A percentile compares a stretch with the other conserved stretches of the same genome.
These are phyloP conservation scores for Dioscorea alata DNA, from an alignment of 106 monocot species.

Conservation along the genomic window DNA sequence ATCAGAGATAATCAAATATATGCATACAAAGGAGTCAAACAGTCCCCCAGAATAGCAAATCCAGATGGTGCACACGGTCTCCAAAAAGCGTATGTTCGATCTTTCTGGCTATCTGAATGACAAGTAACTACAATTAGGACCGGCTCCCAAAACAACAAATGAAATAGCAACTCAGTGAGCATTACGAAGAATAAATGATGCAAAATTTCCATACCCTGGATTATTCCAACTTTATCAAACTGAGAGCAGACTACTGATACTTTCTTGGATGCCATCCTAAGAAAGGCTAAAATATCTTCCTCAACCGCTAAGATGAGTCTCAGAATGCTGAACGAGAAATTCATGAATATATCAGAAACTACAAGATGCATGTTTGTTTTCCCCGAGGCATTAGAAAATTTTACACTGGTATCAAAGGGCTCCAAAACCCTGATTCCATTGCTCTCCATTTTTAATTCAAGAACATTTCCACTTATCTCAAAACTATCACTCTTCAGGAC, in stretches of 20 bases:
- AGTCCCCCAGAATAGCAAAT: slow-evolving; percentile 95
- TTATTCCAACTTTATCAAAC: slow-evolving; percentile 85
- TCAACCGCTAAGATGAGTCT: slow-evolving; percentile 80
- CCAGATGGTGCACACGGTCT: slow-evolving; percentile 95
- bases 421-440: slow-evolving; percentile 91
- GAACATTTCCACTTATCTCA: slow-evolving; percentile 68
- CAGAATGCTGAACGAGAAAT: slow-evolving; percentile 84
- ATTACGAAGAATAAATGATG: neutral
- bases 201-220: slow-evolving; percentile 44
- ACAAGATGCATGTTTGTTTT: slow-evolving; percentile 61
- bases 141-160: neutral
- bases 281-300: slow-evolving; percentile 93
- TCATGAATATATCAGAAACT: slow-evolving; percentile 87
- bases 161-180: neutral
- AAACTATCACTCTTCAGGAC: slow-evolving; percentile 64
- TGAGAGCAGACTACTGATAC: slow-evolving; percentile 68
- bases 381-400: slow-evolving; percentile 74
- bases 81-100: slow-evolving; percentile 83
- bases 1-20: neutral
- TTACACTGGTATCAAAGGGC: slow-evolving; percentile 72
- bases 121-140: slow-evolving; percentile 1
- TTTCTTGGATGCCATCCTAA: slow-evolving; percentile 90
- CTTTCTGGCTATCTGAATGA: slow-evolving; percentile 37
- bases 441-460: slow-evolving; percentile 86
- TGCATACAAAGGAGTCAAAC: slow-evolving; percentile 80